Evolutionary conservation across 768 basidiomycete species (phyloP).

Genomic region (Pleurotus giganteus): DNA sequence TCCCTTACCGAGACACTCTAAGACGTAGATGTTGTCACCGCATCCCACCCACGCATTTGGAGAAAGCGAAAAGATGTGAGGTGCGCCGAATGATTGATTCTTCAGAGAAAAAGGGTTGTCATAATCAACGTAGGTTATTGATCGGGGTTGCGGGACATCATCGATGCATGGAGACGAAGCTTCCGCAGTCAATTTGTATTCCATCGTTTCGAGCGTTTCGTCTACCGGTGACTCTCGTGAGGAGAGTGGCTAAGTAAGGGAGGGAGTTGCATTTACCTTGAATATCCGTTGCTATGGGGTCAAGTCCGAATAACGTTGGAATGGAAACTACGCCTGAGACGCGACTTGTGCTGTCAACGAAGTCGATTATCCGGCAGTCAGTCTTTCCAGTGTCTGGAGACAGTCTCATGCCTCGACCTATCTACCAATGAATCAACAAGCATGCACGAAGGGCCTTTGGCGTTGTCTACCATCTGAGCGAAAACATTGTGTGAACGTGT

Average conservation of each 20-base stretch:
- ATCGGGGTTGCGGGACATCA: slow-evolving; percentile 52
- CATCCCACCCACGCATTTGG: slow-evolving; percentile 78
- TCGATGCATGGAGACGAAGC: slow-evolving; percentile 21
- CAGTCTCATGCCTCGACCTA: slow-evolving; percentile 88
- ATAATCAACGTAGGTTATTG: slow-evolving; percentile 73
- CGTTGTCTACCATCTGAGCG: slow-evolving; percentile 77
- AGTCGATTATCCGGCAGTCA: slow-evolving; percentile 88
- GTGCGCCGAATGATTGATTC: slow-evolving; percentile 45
- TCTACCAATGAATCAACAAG: slow-evolving; percentile 43
- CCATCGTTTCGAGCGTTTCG: slow-evolving; percentile 47
- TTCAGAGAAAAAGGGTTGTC: slow-evolving; percentile 66
- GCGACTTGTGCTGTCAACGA: slow-evolving; percentile 73
- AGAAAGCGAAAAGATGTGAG: slow-evolving; percentile 55
- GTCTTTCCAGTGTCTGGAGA: slow-evolving; percentile 78
- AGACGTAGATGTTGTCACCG: slow-evolving; percentile 65
- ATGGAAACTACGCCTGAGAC: slow-evolving; percentile 72
- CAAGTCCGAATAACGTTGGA: slow-evolving; percentile 84
- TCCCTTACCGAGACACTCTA: slow-evolving; percentile 74
- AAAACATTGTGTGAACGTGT: slow-evolving; percentile 88
- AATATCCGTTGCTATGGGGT: slow-evolving; percentile 60
- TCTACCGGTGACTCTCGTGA: slow-evolving; percentile 36
- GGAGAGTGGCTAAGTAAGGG: background rate
- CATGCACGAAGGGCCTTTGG: background rate
- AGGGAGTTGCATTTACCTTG: slow-evolving; percentile 44
- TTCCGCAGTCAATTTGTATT: slow-evolving; percentile 31